These are phyloP conservation scores for Phytopythium ostracodes DNA, from an alignment of 352 stramenopile genomes.

Conservation along the genomic window DNA sequence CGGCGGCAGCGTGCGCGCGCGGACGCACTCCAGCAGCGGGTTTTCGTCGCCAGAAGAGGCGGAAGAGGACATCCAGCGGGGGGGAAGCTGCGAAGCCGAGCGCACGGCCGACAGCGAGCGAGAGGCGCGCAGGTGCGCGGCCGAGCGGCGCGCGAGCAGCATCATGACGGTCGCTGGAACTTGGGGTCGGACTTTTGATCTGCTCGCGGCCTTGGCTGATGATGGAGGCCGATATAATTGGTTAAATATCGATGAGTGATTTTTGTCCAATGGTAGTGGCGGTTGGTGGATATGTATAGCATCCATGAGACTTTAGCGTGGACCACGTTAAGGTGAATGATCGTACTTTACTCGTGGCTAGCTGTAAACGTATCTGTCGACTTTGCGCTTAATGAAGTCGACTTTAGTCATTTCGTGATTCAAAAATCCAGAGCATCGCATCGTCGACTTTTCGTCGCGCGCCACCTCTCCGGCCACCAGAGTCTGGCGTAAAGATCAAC, in stretches of 20 bases:
- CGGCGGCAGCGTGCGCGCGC: constrained; percentile 54
- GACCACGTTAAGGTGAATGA: not conserved
- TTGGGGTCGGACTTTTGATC: not conserved
- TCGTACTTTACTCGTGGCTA: no score
- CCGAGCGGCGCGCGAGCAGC: constrained; percentile 18
- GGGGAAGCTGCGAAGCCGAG: constrained; percentile 6
- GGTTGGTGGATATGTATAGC: not conserved
- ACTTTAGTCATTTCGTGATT: no score
- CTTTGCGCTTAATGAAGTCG: no score
- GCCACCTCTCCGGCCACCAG: no score
- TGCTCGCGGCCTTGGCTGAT: not conserved
- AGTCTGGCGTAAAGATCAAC: no score
- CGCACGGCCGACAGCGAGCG: not conserved
- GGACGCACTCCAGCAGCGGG: constrained; percentile 51
- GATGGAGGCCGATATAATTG: no score
- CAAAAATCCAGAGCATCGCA: no score
- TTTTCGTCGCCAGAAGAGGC: constrained; percentile 28
- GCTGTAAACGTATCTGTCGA: no score
- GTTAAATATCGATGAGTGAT: no score
- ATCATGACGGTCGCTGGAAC: constrained; percentile 16
- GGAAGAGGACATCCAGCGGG: constrained; percentile 10
- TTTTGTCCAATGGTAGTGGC: not conserved
- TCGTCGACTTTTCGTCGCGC: no score
- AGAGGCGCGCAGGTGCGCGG: constrained; percentile 1
- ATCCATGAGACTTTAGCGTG: not conserved